Evolutionary conservation across 1,284 basidiomycete genomes (phyloP), one percentile per base, ranked within the genome.

Genomic region (Malassezia cuniculi): DNA sequence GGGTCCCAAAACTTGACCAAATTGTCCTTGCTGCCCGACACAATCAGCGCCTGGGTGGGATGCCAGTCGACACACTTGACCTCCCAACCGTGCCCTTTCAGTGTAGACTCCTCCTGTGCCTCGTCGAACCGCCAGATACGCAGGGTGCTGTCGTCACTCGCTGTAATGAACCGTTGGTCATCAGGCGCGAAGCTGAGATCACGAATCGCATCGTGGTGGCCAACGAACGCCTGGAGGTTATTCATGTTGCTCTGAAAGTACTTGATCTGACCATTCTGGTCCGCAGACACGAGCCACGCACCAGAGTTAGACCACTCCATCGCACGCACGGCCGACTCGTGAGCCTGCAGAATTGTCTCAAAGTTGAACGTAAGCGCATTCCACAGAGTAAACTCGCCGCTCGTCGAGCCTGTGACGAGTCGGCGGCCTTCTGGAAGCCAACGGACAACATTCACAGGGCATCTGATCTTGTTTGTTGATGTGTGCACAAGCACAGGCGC

Each of bases 1-100:
- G 90, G 93, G 70, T 97, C 90, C 90, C 90, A 97, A 69, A 97
- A 95, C 63, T 95, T 97, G 69, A 97, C 86, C 54, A 87, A 77
- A 69, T 95, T 94, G 69, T 97, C 93, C 70, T 95, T 95, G 60
- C 82, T 84, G 18, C 93, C 90, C 1, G 83, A 26, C 2, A 84
- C 85, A 14, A 97, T 75, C 5, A 97, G 72, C 3, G 90, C 89
- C 69, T 95, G 94, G 3, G 80, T 85, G 4, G 86, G 85, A 69
- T 97, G 90, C 90, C 90, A 97, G 71, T 94, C 83, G 2, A 95
- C 85, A 56, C 87, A 94, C 65, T 90, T 85, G 19, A 95, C 90
- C 60, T 97, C 90, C 89, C 90, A 97, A 2, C 89, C 89, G 61
- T 97, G 90, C 7, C 87, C 87, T 32, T 80, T 82, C 48, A 95